Evolutionary conservation across 2,329 filamentous ascomycete genomes (phyloP).

Genomic region (Fusarium stilboides): DNA sequence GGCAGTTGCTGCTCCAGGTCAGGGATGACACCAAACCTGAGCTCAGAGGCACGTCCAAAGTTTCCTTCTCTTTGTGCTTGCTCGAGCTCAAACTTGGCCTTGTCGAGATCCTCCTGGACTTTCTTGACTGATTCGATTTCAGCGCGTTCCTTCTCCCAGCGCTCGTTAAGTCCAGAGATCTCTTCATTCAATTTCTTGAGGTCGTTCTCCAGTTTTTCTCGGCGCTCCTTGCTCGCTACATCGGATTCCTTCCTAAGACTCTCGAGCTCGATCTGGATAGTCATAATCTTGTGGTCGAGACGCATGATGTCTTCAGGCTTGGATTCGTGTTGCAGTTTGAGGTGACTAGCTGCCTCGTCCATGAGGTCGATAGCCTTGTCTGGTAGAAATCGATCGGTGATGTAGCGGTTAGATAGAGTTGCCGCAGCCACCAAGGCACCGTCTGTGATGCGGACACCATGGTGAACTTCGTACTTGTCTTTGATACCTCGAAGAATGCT

Average conservation of each 20-base stretch:
- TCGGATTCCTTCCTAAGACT: slow-evolving; percentile 95
- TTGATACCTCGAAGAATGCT: slow-evolving; percentile 97
- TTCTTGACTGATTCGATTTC: slow-evolving; percentile 92
- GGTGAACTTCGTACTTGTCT: slow-evolving; percentile 96
- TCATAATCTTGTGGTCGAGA: slow-evolving; percentile 95
- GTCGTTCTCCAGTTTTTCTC: slow-evolving; percentile 86
- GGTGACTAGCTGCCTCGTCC: slow-evolving; percentile 92
- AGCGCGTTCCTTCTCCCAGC: slow-evolving; percentile 90
- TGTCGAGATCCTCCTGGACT: slow-evolving; percentile 89
- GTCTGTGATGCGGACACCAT: slow-evolving; percentile 95
- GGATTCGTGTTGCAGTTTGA: slow-evolving; percentile 94
- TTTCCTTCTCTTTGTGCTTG: slow-evolving; percentile 89
- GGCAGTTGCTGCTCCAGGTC: slow-evolving; percentile 84
- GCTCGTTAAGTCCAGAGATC: slow-evolving; percentile 79
- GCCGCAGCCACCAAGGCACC: slow-evolving; percentile 92
- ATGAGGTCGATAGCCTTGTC: slow-evolving; percentile 98
- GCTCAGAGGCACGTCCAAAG: slow-evolving; percentile 90
- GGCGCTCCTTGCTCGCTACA: slow-evolving; percentile 86
- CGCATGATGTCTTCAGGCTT: slow-evolving; percentile 96
- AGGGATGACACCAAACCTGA: slow-evolving; percentile 91
- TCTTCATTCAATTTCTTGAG: slow-evolving; percentile 85
- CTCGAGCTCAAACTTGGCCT: slow-evolving; percentile 87
- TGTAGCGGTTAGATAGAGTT: slow-evolving; percentile 93
- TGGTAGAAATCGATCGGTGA: slow-evolving; percentile 94
- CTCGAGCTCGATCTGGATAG: slow-evolving; percentile 96